phyloP scores from a whole-genome alignment of 2,329 filamentous ascomycete genomes.

The Pseudogymnoascus verrucosus region DNA sequence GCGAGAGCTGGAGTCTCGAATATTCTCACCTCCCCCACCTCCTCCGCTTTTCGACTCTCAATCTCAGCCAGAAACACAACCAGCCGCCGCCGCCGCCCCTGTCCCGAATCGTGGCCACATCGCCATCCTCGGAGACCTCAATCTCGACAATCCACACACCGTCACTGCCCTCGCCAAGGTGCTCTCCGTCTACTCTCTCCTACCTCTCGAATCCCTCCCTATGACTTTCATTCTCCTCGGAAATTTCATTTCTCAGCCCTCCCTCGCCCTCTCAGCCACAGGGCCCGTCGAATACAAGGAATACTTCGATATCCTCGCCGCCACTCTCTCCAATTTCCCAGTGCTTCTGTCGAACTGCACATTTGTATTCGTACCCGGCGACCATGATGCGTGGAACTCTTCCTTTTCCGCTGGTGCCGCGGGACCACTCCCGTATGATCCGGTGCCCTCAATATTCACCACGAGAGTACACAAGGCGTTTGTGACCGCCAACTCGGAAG shows the following conservation, averaged over 20 bases:
- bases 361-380: slow-evolving; percentile 89
- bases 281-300: slow-evolving; percentile 95
- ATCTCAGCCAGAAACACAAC: neutral
- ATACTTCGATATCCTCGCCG: slow-evolving; percentile 81
- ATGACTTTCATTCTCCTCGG: slow-evolving; percentile 77
- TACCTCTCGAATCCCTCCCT: slow-evolving; percentile 58
- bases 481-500: slow-evolving; percentile 65
- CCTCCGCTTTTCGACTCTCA: slow-evolving; percentile 13
- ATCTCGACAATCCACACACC: slow-evolving; percentile 76
- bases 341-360: slow-evolving; percentile 69
- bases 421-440: slow-evolving; percentile 58
- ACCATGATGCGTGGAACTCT: slow-evolving; percentile 96
- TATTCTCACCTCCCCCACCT: slow-evolving; percentile 27
- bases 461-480: slow-evolving; percentile 77
- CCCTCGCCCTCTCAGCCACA: slow-evolving; percentile 60
- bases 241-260: slow-evolving; percentile 65
- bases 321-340: slow-evolving; percentile 75
- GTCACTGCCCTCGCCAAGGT: slow-evolving; percentile 75
- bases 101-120: slow-evolving; percentile 42
- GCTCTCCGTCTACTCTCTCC: slow-evolving; percentile 62
- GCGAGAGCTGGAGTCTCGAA: slow-evolving; percentile 39
- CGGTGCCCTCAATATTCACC: slow-evolving; percentile 83
- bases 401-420: slow-evolving; percentile 72
- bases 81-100: neutral
- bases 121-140: slow-evolving; percentile 76